phyloP scores from a whole-genome alignment of 2,329 filamentous ascomycete species.

The Thelonectria blattea region DNA sequence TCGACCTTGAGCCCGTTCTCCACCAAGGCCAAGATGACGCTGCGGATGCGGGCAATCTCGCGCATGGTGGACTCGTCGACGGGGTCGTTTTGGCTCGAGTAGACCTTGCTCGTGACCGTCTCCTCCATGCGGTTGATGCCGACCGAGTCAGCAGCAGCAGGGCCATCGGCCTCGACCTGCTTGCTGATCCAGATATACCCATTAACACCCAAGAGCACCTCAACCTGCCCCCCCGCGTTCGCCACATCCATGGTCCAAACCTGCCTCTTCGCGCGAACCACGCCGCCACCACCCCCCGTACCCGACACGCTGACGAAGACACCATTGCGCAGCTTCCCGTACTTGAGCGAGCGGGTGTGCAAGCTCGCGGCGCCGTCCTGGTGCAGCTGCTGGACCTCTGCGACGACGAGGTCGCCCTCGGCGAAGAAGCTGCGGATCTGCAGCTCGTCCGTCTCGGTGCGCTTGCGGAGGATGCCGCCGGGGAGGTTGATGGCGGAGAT shows the following conservation, averaged over 20 bases:
- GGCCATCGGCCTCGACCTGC: slow-evolving; percentile 69
- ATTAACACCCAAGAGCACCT: slow-evolving; percentile 92
- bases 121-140: slow-evolving; percentile 87
- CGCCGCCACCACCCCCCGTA: slow-evolving; percentile 83
- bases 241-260: slow-evolving; percentile 78
- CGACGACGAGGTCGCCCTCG: slow-evolving; percentile 91
- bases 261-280: slow-evolving; percentile 83
- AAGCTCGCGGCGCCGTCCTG: slow-evolving; percentile 84
- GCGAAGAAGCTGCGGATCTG: slow-evolving; percentile 98
- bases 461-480: slow-evolving; percentile 86
- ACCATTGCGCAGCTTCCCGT: slow-evolving; percentile 94
- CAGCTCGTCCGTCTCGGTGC: slow-evolving; percentile 94
- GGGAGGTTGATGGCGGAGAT: slow-evolving; percentile 93
- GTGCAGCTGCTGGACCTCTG: slow-evolving; percentile 91
- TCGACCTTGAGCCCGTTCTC: slow-evolving; percentile 85
- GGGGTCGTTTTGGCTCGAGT: slow-evolving; percentile 92
- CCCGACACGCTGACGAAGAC: slow-evolving; percentile 84
- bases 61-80: slow-evolving; percentile 78
- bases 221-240: slow-evolving; percentile 69
- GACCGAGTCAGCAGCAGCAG: slow-evolving; percentile 49
- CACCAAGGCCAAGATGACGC: slow-evolving; percentile 82
- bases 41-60: slow-evolving; percentile 85
- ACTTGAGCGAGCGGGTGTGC: slow-evolving; percentile 89
- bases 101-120: slow-evolving; percentile 81
- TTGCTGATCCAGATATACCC: slow-evolving; percentile 96